Evolutionary conservation across 306 rosid species (phyloP).

Genomic region (Pyrus betulifolia): DNA sequence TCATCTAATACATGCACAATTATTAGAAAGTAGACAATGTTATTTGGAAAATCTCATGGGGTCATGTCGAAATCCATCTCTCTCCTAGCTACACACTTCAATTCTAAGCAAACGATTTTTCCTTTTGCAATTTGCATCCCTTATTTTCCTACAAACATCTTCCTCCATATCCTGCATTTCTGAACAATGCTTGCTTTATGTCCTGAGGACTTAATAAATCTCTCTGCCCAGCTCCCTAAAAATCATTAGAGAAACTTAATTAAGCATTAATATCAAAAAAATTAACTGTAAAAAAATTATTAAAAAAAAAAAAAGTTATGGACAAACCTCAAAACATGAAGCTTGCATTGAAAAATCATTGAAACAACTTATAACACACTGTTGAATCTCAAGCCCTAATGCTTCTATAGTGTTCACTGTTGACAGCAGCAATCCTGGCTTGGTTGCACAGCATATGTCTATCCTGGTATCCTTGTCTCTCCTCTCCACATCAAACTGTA

Average conservation of each 20-base stretch:
- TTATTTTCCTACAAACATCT: conserved; percentile 51
- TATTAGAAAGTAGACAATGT: conserved; percentile 34
- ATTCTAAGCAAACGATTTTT: not conserved
- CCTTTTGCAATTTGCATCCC: not conserved
- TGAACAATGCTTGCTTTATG: conserved; percentile 82
- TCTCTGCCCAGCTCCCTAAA: conserved; percentile 57
- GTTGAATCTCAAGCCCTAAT: conserved; percentile 91
- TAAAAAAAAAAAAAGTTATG: not conserved
- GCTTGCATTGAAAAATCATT: conserved; percentile 91
- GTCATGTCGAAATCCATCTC: conserved; percentile 5
- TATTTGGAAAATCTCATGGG: conserved; percentile 30
- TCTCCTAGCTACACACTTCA: not conserved
- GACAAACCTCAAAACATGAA: conserved; percentile 82
- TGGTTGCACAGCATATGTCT: conserved; percentile 76
- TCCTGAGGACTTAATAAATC: conserved; percentile 53
- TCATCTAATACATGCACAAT: conserved; percentile 25
- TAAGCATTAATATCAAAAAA: not conserved
- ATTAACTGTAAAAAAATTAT: not conserved
- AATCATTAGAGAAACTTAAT: conserved; percentile 2
- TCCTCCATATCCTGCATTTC: conserved; percentile 98
- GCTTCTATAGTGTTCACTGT: conserved; percentile 82
- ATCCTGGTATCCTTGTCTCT: conserved; percentile 62
- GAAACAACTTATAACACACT: conserved; percentile 92
- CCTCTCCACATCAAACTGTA: conserved; percentile 86
- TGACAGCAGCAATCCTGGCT: conserved; percentile 73